Percentiles rank a stretch among this genome's conserved stretches.
phyloP scores from a whole-genome alignment of 345 rosid species.

The Gossypium anomalum region DNA sequence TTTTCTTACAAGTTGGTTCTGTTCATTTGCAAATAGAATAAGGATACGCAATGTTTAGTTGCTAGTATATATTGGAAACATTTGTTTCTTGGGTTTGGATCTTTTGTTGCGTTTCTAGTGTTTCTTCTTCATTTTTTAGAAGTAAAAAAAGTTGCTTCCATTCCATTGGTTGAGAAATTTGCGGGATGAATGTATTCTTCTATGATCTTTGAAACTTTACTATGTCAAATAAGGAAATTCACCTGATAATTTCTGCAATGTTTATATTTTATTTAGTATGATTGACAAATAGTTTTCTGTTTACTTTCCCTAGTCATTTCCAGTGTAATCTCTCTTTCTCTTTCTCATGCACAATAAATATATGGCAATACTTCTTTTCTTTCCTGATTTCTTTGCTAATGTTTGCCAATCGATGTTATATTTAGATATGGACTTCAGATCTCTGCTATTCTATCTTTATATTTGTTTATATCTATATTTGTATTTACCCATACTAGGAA shows the following conservation, averaged over 20 bases:
- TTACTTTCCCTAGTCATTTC: background rate
- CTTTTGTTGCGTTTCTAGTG: background rate
- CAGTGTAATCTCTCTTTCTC: background rate
- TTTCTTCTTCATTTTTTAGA: background rate
- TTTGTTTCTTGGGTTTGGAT: constrained; percentile 5
- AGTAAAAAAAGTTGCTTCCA: background rate
- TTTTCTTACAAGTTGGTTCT: background rate
- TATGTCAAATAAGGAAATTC: background rate
- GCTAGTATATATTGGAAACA: background rate
- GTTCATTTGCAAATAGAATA: background rate
- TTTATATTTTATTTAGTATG: background rate
- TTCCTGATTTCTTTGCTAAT: background rate
- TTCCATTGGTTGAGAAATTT: background rate
- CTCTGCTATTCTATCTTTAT: background rate
- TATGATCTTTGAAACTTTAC: background rate
- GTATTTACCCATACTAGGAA: background rate
- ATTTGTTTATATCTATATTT: background rate
- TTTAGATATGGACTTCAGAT: background rate
- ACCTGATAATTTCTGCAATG: background rate
- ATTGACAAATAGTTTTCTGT: background rate
- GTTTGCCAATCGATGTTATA: background rate
- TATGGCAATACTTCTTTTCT: background rate
- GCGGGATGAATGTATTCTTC: background rate
- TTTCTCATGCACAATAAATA: background rate
- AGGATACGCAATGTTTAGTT: background rate